phyloP scores from a whole-genome alignment of 2,329 filamentous ascomycete species.

The Aspergillus sp. region DNA sequence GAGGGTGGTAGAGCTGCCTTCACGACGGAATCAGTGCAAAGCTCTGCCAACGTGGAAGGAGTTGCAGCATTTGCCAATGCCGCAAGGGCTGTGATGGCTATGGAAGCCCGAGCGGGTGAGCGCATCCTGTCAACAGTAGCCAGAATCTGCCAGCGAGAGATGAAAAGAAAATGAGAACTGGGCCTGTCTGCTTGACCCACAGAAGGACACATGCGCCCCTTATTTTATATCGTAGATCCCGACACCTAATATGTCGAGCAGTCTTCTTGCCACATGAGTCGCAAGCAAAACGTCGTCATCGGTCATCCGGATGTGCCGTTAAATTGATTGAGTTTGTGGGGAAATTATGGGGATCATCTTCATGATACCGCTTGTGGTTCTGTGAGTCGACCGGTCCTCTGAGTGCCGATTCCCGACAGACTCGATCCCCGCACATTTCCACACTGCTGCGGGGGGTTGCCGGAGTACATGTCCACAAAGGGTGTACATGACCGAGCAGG shows the following conservation, averaged over 20 bases:
- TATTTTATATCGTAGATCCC: not conserved
- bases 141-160: not conserved
- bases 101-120: not conserved
- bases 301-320: not conserved
- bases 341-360: not conserved
- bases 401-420: not conserved
- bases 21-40: conserved; percentile 23
- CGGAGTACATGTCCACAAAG: not conserved
- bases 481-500: not conserved
- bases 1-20: conserved; percentile 46
- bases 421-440: not conserved
- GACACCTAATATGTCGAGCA: not conserved
- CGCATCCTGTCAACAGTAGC: not conserved
- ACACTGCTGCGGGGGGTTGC: not conserved
- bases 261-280: not conserved
- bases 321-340: not conserved
- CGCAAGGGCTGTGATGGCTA: not conserved
- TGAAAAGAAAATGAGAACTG: not conserved
- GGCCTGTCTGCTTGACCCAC: not conserved
- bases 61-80: not conserved
- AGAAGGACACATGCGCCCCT: not conserved
- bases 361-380: no score
- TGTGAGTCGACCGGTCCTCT: no score
- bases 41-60: not conserved
- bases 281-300: not conserved